These are phyloP conservation scores for Aspergillus flavus DNA, from an alignment of 2,329 filamentous ascomycete genomes.

Conservation along the genomic window DNA sequence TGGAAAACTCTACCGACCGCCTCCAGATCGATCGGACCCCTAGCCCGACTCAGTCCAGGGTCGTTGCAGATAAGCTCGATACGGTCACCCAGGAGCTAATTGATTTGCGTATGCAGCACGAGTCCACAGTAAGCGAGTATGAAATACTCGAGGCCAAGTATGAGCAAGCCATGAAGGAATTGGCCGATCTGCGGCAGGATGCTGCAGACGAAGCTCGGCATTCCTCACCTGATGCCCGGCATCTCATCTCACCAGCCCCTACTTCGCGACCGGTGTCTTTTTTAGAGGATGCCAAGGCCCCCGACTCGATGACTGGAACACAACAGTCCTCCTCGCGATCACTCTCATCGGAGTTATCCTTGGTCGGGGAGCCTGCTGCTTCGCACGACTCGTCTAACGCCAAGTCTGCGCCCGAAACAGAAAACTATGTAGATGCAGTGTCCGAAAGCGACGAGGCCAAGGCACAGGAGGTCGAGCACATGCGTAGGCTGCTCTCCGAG, in stretches of 20 bases:
- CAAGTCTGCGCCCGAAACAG: conserved; percentile 46
- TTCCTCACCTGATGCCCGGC: conserved; percentile 43
- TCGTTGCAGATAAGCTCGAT: conserved; percentile 91
- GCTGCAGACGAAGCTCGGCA: conserved; percentile 77
- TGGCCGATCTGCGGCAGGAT: conserved; percentile 81
- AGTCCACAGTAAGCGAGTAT: conserved; percentile 77
- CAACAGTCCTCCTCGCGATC: conserved; percentile 82
- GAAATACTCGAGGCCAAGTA: conserved; percentile 85
- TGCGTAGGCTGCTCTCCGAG: conserved; percentile 71
- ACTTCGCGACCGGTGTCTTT: conserved; percentile 72
- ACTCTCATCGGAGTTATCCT: conserved; percentile 91
- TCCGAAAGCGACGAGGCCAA: conserved; percentile 49
- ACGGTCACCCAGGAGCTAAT: conserved; percentile 88
- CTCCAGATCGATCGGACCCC: conserved; percentile 49
- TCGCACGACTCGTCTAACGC: conserved; percentile 65
- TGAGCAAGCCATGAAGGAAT: conserved; percentile 77
- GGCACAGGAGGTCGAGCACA: conserved; percentile 67
- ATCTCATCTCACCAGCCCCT: conserved; percentile 45
- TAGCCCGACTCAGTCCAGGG: conserved; percentile 78
- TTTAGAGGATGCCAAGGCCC: conserved; percentile 75
- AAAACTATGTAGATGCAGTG: conserved; percentile 27
- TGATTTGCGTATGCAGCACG: conserved; percentile 87
- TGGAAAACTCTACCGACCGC: conserved; percentile 39
- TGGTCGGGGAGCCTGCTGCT: conserved; percentile 73
- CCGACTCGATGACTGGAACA: conserved; percentile 68